Base-by-base conservation (phyloP, 2,329 filamentous ascomycete species). In the Verticillium alfalfae region DNA sequence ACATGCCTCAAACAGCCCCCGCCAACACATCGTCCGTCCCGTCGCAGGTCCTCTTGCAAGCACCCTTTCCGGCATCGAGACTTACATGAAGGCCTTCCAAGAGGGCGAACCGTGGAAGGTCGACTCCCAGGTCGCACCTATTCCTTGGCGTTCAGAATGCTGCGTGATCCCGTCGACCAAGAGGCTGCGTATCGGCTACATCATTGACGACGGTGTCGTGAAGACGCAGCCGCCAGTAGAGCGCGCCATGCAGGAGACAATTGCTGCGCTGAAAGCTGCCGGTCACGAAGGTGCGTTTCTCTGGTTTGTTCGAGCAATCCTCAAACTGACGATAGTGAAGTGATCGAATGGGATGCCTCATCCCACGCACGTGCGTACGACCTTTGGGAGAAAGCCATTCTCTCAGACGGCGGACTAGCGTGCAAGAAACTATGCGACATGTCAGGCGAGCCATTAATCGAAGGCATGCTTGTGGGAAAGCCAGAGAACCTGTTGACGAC, bases 391-490 rank as follows among this genome's bases (percentile, higher is more conserved):
- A 66, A 6, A 69, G 70, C 4, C 71, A 75, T 54, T 72, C 71
- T 1, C 63, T 70, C 65, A 65, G 1, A 57, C 74, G 22, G 75
- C 70, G 0, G 66, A 69, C 34, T 70, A 64, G 66, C 66, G 65
- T 5, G 16, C 60, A 67, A 38, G 68, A 69, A 8, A 45, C 60
- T 3, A 60, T 67, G 68, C 34, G 71, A 71, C 38, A 75, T 73
- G 15, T 65, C 72, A 0, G 78, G 78, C 0, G 82, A 84, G 64
- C 79, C 80, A 0, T 60, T 70, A 0, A 73, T 84, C 0, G 68
- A 75, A 0, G 79, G 77, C 37, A 58, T 58, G 56, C 56, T 58
- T 15, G 56, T 58, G 3, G 56, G 56, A 9, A 39, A 38, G 12
- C 36, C 18, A 2, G 56, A 38, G 18, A 38, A 58, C 56, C 37